phyloP scores from a whole-genome alignment of 2,329 filamentous ascomycete species.

The Monilinia vaccinii-corymbosi region DNA sequence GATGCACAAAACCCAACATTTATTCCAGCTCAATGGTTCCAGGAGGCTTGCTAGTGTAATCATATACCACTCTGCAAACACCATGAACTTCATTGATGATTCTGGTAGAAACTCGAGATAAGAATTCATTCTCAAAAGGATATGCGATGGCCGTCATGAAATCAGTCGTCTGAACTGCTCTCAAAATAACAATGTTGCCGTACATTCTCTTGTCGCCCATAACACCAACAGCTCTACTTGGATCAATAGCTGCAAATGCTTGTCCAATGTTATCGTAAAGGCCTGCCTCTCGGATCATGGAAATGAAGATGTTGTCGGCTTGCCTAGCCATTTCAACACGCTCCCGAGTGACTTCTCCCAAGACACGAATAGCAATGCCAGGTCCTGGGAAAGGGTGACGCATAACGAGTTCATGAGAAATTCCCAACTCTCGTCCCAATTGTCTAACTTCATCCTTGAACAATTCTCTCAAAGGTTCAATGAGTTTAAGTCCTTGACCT shows the following conservation, averaged over 20 bases:
- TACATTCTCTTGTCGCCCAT: conserved; percentile 61
- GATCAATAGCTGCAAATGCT: conserved; percentile 60
- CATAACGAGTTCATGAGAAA: conserved; percentile 67
- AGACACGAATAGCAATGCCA: conserved; percentile 58
- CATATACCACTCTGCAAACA: conserved; percentile 62
- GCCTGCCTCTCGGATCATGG: conserved; percentile 62
- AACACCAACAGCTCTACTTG: conserved; percentile 56
- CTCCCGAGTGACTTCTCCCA: conserved; percentile 76
- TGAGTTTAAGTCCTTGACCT: conserved; percentile 50
- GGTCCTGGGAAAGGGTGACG: conserved; percentile 71
- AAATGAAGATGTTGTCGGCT: conserved; percentile 71
- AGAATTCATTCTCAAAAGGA: conserved; percentile 49
- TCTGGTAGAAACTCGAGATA: conserved; percentile 54
- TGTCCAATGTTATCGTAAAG: conserved; percentile 64
- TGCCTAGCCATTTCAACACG: conserved; percentile 70
- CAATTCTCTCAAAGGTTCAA: conserved; percentile 70
- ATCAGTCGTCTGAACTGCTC: conserved; percentile 49
- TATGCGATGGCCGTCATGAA: conserved; percentile 32
- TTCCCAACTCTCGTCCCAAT: conserved; percentile 60
- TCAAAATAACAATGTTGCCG: conserved; percentile 50
- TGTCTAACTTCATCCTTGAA: conserved; percentile 78
- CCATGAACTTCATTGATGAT: conserved; percentile 62
- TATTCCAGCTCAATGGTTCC: conserved; percentile 65
- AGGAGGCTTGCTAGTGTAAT: conserved; percentile 43
- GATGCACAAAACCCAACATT: background rate